Evolutionary conservation across 768 basidiomycete genomes (phyloP).

Genomic region (Collybia sp.): DNA sequence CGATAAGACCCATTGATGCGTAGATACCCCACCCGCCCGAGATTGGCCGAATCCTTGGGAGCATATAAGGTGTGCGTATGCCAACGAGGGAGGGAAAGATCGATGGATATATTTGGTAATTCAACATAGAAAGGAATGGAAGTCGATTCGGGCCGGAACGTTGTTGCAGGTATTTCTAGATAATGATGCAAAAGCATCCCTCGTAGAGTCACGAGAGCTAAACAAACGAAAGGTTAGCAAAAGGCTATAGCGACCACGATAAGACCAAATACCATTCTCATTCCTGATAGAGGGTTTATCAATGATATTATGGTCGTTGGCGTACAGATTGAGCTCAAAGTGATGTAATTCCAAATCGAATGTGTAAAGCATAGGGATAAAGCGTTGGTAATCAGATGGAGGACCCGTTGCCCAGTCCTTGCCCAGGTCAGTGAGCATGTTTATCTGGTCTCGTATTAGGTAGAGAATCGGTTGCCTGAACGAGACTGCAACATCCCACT

Average conservation of each 20-base stretch:
- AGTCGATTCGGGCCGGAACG: constrained; percentile 67
- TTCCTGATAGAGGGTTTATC: constrained; percentile 78
- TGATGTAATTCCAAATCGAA: constrained; percentile 70
- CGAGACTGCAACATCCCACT: constrained; percentile 74
- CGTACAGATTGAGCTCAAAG: constrained; percentile 74
- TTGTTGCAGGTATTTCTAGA: constrained; percentile 61
- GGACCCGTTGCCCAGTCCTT: constrained; percentile 90
- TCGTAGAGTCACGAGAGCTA: constrained; percentile 69
- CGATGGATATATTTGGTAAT: constrained; percentile 50
- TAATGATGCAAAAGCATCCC: constrained; percentile 51
- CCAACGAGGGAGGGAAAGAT: constrained; percentile 81
- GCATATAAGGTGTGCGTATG: constrained; percentile 76
- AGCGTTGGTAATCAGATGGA: constrained; percentile 73
- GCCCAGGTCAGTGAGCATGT: constrained; percentile 89
- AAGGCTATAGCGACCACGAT: neutral
- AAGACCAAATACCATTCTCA: constrained; percentile 65
- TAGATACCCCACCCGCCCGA: constrained; percentile 58
- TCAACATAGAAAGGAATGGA: constrained; percentile 62
- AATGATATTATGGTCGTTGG: constrained; percentile 96
- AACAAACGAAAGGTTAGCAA: constrained; percentile 1
- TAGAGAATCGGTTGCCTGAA: constrained; percentile 71
- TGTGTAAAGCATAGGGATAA: constrained; percentile 77
- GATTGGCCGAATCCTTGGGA: constrained; percentile 49
- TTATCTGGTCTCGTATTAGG: constrained; percentile 88
- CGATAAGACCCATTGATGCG: constrained; percentile 66